phyloP scores from a whole-genome alignment of 768 basidiomycete species.

The Chalciporus chontae region DNA sequence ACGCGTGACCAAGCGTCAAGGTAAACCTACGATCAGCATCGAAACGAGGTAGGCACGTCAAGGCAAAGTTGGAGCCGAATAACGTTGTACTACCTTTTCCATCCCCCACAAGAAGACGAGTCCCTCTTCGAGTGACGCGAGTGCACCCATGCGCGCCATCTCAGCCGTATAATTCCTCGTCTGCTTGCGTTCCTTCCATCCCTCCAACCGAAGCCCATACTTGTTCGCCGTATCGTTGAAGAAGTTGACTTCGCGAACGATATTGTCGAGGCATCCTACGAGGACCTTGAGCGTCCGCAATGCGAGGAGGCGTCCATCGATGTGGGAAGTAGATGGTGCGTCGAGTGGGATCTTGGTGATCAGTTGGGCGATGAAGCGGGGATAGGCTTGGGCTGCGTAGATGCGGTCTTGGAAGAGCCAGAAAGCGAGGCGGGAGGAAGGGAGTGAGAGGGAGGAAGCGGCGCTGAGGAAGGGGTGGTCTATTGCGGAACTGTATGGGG shows the following conservation, averaged over 20 bases:
- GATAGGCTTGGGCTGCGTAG: conserved; percentile 73
- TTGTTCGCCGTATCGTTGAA: conserved; percentile 50
- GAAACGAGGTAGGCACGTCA: too few species aligned
- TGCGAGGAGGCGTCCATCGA: conserved; percentile 3
- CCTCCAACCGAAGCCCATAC: conserved; percentile 42
- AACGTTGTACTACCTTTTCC: conserved; percentile 52
- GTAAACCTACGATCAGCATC: conserved; percentile 47
- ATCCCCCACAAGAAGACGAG: conserved; percentile 76
- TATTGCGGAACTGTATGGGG: conserved; percentile 46
- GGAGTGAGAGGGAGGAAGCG: conserved; percentile 52
- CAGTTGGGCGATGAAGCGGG: conserved; percentile 64
- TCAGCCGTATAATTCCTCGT: conserved; percentile 73
- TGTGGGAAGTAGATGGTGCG: background rate
- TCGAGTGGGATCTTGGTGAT: conserved; percentile 54
- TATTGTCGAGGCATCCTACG: conserved; percentile 51
- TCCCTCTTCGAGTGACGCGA: conserved; percentile 53
- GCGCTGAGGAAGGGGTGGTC: conserved; percentile 56
- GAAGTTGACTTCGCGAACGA: conserved; percentile 56
- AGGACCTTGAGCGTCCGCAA: conserved; percentile 45
- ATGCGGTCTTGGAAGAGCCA: conserved; percentile 74
- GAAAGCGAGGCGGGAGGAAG: conserved; percentile 44
- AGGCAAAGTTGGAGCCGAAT: too few species aligned
- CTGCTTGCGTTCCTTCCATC: conserved; percentile 51
- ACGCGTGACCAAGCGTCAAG: conserved; percentile 65
- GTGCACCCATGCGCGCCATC: conserved; percentile 51